Evolutionary conservation across 768 basidiomycete genomes (phyloP), one percentile per base, ranked within the genome.

Genomic region (Tylopilus plumbeoviolaceoides): DNA sequence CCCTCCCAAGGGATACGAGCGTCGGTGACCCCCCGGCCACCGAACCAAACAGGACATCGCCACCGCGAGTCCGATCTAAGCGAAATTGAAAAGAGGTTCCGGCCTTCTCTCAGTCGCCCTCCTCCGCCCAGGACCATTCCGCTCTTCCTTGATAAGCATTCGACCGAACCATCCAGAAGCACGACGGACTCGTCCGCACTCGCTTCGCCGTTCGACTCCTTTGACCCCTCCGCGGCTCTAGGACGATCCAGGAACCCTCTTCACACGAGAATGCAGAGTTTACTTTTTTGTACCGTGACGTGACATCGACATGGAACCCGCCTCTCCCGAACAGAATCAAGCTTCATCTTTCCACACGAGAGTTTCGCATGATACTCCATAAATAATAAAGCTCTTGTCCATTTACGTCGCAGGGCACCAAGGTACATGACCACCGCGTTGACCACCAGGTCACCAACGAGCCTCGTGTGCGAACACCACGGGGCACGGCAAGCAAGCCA

Each of bases 211-310:
- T 53, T 56, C 50, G 35, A 44, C 27, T 23, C 23, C 23, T 23
- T 23, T 23, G 23, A 23, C 15, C 54, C 51, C 65, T 65, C 68
- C 68, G 67, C 68, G 68, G 66, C 53, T 44, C 35, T 59, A 68
- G 59, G 67, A 57, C 57, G 51, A 67, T 69, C 67, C 61, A 70
- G 67, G 64, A 28, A 64, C 58, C 58, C 55, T 57, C 30, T 51
- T 36, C 56, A 57, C 42, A 45, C 51, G 48, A 48, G 47, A 9
- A n/a, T n/a, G n/a, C n/a, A n/a, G n/a, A n/a, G n/a, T 56, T 63
- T 55, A 55, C 59, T 56, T 50, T 39, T 56, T 52, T 52, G 39
- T 51, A 33, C 20, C 35, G 61, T 66, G 64, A 56, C 62, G 63
- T 59, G 57, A 55, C 58, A 53, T n/a, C 11, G 15, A 25, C 31